Base-by-base conservation (phyloP, 148 eudicot species). In the Fagopyrum homotropicum region DNA sequence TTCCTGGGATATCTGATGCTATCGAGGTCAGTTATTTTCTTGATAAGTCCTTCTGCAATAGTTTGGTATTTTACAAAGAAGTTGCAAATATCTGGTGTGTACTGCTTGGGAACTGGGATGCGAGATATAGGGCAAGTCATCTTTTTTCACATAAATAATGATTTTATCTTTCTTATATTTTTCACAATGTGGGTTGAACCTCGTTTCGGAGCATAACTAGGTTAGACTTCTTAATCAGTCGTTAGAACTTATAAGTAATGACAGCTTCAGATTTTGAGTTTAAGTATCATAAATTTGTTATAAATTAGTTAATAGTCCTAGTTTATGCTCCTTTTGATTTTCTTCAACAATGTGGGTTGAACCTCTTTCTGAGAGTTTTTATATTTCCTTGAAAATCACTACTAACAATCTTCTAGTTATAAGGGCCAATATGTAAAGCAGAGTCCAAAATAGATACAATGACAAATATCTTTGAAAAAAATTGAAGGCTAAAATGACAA, bases 1-100 rank as follows among this genome's bases (percentile, higher is more conserved):
- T 94, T 75, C 98, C 98, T 74, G 97, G 98, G 76, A 83, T 94
- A 75, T 83, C 88, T 75, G 98, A 90, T 85, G 96, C 98, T 61
- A 87, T 94, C 77, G 97, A 91, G 97, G 98, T 94, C 74, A 77
- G 92, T 16, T 35, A 8, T 72, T 12, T 77, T 52, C 35, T 50
- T 19, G 55, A 14, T 14, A n/a, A 26, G 4, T 66, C 46, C 68
- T 50, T 11, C 55, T 50, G 14, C 55, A 50, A 50, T 9, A 2
- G 43, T 66, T 66, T 29, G 8, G 7, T 29, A 29, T 29, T 66
- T 4, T 4, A 30, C 71, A 56, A 56, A 16, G n/a, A 56, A 0
- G 26, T n/a, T 56, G 1, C 60, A 56, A 56, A 56, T 56, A 56
- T 56, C n/a, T 56, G 55, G 55, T 56, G 60, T 56, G 22, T 56